Conservation (phyloP, 768 basidiomycete species). For the Suillus discolor region DNA sequence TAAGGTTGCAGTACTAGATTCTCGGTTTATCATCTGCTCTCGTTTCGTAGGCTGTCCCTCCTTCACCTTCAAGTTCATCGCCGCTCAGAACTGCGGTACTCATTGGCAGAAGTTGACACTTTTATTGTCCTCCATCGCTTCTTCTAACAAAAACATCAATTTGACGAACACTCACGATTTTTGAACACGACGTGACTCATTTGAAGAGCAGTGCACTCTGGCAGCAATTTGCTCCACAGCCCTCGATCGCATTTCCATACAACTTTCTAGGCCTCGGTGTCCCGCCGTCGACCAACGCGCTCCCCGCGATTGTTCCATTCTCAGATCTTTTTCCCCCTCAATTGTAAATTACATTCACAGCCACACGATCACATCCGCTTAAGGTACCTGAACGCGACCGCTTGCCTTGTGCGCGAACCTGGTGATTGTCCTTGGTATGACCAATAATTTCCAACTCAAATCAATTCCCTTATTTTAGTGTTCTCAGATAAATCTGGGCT, state of each 20-base stretch:
- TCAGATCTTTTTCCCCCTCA: constrained; percentile 18
- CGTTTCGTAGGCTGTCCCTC: constrained; percentile 15
- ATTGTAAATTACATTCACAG: constrained; percentile 35
- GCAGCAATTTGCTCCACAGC: constrained; percentile 2
- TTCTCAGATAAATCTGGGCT: constrained; percentile 24
- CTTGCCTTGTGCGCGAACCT: constrained; percentile 31
- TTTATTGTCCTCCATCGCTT: constrained; percentile 9
- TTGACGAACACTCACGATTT: constrained; percentile 34
- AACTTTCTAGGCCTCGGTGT: neutral
- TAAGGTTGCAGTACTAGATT: neutral
- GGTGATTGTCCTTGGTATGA: constrained; percentile 32
- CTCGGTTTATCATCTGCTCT: neutral
- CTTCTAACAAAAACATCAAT: constrained; percentile 4
- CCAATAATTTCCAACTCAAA: constrained; percentile 35
- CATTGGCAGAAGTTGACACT: constrained; percentile 8
- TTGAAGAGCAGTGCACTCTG: neutral
- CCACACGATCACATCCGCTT: constrained; percentile 35
- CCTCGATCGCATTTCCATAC: constrained; percentile 7
- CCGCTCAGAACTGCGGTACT: constrained; percentile 8
- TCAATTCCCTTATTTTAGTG: constrained; percentile 33
- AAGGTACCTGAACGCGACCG: constrained; percentile 31
- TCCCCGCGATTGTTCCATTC: constrained; percentile 22
- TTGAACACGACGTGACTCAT: constrained; percentile 16
- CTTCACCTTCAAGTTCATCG: constrained; percentile 4
- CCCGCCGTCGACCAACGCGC: constrained; percentile 15